Evolutionary conservation across 179 eudicot species (phyloP).

Genomic region (Silene noctiflora): DNA sequence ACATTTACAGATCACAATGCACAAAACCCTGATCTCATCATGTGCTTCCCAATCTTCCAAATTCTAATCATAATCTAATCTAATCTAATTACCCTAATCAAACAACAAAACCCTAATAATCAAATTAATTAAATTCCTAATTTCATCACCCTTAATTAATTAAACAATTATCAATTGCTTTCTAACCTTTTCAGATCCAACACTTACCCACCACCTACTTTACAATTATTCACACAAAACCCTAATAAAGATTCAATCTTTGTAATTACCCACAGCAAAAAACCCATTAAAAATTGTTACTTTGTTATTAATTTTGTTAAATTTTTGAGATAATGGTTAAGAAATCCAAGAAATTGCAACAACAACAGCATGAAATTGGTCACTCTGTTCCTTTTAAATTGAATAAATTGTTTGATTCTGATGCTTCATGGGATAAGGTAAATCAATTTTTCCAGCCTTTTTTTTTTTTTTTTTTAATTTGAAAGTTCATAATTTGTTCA

Average conservation of each 20-base stretch:
- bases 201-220: conserved; percentile 19
- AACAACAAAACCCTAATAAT: neutral
- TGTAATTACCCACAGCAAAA: neutral
- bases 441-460: neutral
- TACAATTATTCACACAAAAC: conserved; percentile 4
- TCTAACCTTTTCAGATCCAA: conserved; percentile 26
- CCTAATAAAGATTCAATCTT: conserved; percentile 12
- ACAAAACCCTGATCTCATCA: conserved; percentile 10
- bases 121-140: no score
- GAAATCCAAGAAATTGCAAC: conserved; percentile 51
- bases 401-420: conserved; percentile 81
- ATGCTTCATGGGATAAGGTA: conserved; percentile 97
- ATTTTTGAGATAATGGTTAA: conserved; percentile 35
- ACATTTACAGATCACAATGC: neutral
- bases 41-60: conserved; percentile 15
- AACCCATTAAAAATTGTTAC: neutral
- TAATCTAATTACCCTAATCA: no score
- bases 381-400: conserved; percentile 71
- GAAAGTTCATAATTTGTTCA: neutral
- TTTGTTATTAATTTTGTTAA: conserved; percentile 1
- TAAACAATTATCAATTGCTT: neutral
- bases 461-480: neutral
- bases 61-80: neutral
- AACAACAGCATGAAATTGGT: conserved; percentile 43
- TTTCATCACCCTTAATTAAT: neutral